Evolutionary conservation across 306 rosid species (phyloP).

Genomic region (Luffa acutangula): DNA sequence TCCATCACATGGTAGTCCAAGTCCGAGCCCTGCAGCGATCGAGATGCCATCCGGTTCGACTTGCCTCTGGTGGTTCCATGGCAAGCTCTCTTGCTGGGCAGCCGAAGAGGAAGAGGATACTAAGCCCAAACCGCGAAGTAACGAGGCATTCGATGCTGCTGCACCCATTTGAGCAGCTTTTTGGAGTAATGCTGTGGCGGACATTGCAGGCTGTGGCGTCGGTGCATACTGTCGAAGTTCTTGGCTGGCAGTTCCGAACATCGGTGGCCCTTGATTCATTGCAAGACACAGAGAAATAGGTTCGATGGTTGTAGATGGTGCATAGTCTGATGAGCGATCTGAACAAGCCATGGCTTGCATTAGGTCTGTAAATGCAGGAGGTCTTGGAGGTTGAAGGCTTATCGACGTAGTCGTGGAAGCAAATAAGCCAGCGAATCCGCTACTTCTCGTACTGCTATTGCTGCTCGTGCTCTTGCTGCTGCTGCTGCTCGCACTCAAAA

Average conservation of each 20-base stretch:
- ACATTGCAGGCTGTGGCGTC: constrained; percentile 56
- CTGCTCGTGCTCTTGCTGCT: constrained; percentile 43
- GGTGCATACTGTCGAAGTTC: constrained; percentile 49
- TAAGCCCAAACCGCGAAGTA: constrained; percentile 71
- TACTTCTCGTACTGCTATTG: constrained; percentile 37
- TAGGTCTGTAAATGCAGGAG: constrained; percentile 47
- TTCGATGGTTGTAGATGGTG: constrained; percentile 36
- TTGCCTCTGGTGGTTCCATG: constrained; percentile 52
- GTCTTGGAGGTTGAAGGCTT: constrained; percentile 38
- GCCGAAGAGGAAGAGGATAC: constrained; percentile 51
- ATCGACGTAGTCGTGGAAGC: constrained; percentile 57
- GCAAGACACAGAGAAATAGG: constrained; percentile 78
- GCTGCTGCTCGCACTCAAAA: constrained; percentile 32
- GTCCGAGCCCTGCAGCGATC: constrained; percentile 57
- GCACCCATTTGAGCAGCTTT: constrained; percentile 97
- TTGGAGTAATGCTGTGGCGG: constrained; percentile 91
- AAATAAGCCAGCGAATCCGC: constrained; percentile 68
- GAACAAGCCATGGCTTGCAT: constrained; percentile 42
- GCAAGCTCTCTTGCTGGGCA: constrained; percentile 42
- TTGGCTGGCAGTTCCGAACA: constrained; percentile 53
- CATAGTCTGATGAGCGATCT: constrained; percentile 33
- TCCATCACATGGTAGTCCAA: constrained; percentile 57
- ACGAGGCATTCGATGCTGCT: constrained; percentile 54
- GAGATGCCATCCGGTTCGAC: constrained; percentile 38
- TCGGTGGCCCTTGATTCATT: constrained; percentile 39